Evolutionary conservation across 2,329 filamentous ascomycete species (phyloP), one percentile per base, ranked within the genome.

Genomic region (Cercospora janseana): DNA sequence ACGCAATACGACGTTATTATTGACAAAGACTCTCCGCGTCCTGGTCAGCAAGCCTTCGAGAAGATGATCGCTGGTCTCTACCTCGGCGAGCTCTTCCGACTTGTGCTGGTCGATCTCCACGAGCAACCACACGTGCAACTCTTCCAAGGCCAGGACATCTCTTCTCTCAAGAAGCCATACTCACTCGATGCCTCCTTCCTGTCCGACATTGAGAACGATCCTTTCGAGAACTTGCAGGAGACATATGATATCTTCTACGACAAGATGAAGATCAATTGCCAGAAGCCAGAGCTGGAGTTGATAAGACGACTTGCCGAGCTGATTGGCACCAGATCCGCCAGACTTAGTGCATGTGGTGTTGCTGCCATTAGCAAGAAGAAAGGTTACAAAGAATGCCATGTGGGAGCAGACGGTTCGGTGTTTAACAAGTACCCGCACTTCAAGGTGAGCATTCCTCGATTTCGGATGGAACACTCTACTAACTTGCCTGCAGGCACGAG

Each of bases 401-500:
- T 98, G 32, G 93, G 93, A 63, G 93, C 93, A 44, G 93, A 98
- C 67, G 93, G 93, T 28, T 95, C 88, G 13, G 92, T 98, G 47
- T 98, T 98, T 77, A 96, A 95, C 79, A 97, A 97, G 71, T 98
- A 98, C 74, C 93, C 93, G 9, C 87, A 95, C 74, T 98, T 98
- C 81, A 96, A 96, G 79, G 61, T 64, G 49, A 35, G 47, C 3
- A 37, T 4, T 20, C 12, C 4, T 20, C n/a, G 2, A 21, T 12
- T 12, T 13, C 9, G 13, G n/a, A 6, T 1, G 23, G 4, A 4
- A 5, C 13, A n/a, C 10, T 7, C 8, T 35, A 42, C 59, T 59
- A 40, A 63, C 48, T 18, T 44, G 4, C 34, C 3, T 6, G 6
- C 42, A 49, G 64, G 82, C 84, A 51, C 86, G 93, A 47, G 91